Conservation (phyloP, 2,329 filamentous ascomycete genomes). For the Alternaria sp. region DNA sequence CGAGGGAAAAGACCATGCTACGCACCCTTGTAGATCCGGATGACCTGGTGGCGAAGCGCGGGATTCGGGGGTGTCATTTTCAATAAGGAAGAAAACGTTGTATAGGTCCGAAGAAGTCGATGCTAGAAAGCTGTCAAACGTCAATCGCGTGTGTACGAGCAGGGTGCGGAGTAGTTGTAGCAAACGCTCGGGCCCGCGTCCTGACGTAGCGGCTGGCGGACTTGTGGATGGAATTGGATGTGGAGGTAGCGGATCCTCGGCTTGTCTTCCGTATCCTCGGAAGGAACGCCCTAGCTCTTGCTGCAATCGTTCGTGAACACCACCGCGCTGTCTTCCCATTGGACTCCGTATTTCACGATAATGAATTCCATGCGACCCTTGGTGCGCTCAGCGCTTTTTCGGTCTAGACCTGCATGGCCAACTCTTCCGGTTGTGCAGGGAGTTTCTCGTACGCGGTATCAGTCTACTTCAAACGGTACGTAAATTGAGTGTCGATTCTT, state of each 20-base stretch:
- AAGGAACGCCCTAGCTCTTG: not conserved
- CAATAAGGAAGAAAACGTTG: not conserved
- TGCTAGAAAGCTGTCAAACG: not conserved
- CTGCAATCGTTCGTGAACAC: not conserved
- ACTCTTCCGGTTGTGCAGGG: not conserved
- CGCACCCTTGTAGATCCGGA: conserved; percentile 85
- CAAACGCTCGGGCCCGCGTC: not conserved
- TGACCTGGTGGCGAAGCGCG: conserved; percentile 76
- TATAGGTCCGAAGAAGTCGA: not conserved
- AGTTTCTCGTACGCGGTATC: not conserved
- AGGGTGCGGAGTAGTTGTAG: conserved; percentile 3
- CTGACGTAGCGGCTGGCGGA: conserved; percentile 3
- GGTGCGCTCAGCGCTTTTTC: conserved; percentile 17
- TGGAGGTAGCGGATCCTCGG: conserved; percentile 3
- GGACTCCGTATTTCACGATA: not conserved
- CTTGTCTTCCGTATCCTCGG: not conserved
- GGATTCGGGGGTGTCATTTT: conserved; percentile 53
- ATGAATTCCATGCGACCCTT: conserved; percentile 25
- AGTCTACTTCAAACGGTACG: conserved; percentile 11
- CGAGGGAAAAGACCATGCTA: not conserved
- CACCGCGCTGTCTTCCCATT: not conserved
- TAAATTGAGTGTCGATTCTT: not conserved
- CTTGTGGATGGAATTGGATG: not conserved
- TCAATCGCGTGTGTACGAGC: not conserved
- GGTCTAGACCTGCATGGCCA: not conserved